Conservation (phyloP, 1,284 basidiomycete species). For the Moniliophthora roreri region DNA sequence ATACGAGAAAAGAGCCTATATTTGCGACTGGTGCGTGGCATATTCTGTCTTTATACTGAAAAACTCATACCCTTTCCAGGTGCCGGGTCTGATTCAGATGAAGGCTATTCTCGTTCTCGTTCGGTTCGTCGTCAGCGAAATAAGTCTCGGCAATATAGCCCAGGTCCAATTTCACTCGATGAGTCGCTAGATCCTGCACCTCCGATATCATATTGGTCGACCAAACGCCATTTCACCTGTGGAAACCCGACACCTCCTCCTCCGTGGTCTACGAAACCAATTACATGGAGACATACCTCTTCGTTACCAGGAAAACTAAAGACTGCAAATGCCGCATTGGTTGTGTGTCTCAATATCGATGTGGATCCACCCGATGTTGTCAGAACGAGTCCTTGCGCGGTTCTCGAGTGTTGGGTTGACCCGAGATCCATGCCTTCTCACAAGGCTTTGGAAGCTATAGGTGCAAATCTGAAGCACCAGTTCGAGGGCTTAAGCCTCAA, state of each 20-base stretch:
- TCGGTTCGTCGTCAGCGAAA: slow-evolving; percentile 7
- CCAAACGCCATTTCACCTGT: slow-evolving; percentile 85
- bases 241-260: slow-evolving; percentile 78
- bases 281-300: slow-evolving; percentile 67
- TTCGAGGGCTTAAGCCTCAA: slow-evolving; percentile 94
- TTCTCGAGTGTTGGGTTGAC: slow-evolving; percentile 97
- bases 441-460: slow-evolving; percentile 89
- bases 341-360: slow-evolving; percentile 95
- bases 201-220: slow-evolving; percentile 75
- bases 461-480: slow-evolving; percentile 91
- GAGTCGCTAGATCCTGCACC: slow-evolving; percentile 51
- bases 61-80: neutral
- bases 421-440: slow-evolving; percentile 86
- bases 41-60: too few species aligned
- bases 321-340: slow-evolving; percentile 91
- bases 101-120: slow-evolving; percentile 12
- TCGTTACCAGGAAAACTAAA: slow-evolving; percentile 81
- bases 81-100: slow-evolving; percentile 13
- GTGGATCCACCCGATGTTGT: slow-evolving; percentile 97
- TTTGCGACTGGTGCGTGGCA: too few species aligned
- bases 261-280: slow-evolving; percentile 61
- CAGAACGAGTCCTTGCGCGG: slow-evolving; percentile 96
- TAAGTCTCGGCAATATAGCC: slow-evolving; percentile 4
- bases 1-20: too few species aligned
- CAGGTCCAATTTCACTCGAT: slow-evolving; percentile 27